Evolutionary conservation across 1,284 basidiomycete species (phyloP), one percentile per base, ranked within the genome.

Genomic region (Schizophyllum commune): DNA sequence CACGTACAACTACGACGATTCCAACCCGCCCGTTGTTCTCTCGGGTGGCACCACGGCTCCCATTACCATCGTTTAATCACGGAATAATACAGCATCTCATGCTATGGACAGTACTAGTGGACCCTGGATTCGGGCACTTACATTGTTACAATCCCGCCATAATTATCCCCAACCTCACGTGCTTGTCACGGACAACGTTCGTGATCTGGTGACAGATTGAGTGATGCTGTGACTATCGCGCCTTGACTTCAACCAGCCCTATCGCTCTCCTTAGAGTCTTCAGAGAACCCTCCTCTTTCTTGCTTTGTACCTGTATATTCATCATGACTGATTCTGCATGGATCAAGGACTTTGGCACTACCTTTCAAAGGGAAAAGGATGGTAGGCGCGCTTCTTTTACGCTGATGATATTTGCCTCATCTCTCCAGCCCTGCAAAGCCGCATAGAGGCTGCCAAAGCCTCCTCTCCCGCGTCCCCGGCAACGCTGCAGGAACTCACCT

Each of bases 401-500:
- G n/a, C 11, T 57, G 8, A 19, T 61, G 22, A 51, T 61, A 47
- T 20, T 21, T 34, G 55, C 63, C 58, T 59, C 59, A 59, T 61
- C 55, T 7, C 53, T 61, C 32, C 52, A 63, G 82, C 76, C 59
- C 66, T 84, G 54, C 68, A 75, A 63, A 64, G 71, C 19, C 75
- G 74, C 22, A 64, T 83, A 34, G 71, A 75, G 9, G 60, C 65
- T 17, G 70, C 71, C 5, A 73, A 69, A 60, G 62, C 68, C 27
- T 58, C 65, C 21, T 58, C 68, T 34, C 61, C 69, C 4, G 32
- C 61, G 9, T 60, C 71, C 15, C 61, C 61, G n/a, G 3, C 39
- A 9, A 47, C 39, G 39, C 55, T 83, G 8, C 75, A 78, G 57
- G 69, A 68, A 21, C 61, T 83, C 20, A 71, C 79, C 4, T 63